Conservation (phyloP, 2,329 filamentous ascomycete genomes). For the Paracoccidioides brasiliensis region DNA sequence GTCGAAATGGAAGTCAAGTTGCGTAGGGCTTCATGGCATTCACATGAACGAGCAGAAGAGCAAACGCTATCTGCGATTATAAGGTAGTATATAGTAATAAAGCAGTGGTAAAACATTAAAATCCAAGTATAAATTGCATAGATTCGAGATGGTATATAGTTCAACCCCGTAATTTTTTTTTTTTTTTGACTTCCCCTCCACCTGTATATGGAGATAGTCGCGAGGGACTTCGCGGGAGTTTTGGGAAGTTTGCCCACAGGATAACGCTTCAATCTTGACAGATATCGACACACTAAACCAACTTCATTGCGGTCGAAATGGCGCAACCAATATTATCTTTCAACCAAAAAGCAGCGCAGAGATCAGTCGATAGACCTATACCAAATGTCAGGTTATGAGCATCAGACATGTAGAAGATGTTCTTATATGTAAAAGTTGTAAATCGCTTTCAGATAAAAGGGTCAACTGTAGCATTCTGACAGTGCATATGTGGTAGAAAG, state of each 20-base stretch:
- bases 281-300: constrained; percentile 2
- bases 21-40: constrained; percentile 1
- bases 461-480: neutral
- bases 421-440: neutral
- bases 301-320: neutral
- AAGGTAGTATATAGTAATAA: neutral
- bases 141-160: constrained; percentile 1
- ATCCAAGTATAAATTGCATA: constrained; percentile 1
- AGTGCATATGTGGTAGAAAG: no score
- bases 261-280: neutral
- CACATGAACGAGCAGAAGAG: neutral
- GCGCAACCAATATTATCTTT: neutral
- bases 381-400: neutral
- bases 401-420: neutral
- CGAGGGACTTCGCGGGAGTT: neutral
- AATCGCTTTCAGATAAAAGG: neutral
- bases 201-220: neutral
- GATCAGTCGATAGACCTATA: neutral
- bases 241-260: neutral
- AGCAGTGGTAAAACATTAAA: neutral
- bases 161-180: neutral
- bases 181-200: neutral
- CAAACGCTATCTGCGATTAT: neutral
- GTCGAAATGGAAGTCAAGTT: neutral
- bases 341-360: neutral